Conservation (phyloP, 371 early-diverging fungal species). For the Catenaria anguillulae region DNA sequence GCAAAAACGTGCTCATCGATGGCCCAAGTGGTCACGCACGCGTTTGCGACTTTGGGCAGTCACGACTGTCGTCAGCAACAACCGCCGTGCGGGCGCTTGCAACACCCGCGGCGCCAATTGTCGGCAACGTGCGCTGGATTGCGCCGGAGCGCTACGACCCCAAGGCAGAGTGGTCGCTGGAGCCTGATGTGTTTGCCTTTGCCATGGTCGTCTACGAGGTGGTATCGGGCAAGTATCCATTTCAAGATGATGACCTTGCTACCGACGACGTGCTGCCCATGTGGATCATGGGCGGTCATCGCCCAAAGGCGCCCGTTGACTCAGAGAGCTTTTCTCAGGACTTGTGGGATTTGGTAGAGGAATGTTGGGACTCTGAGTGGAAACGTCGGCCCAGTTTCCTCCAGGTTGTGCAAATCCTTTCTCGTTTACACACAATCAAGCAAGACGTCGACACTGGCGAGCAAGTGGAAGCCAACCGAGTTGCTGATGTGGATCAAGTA, state of each 20-base stretch:
- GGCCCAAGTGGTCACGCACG: not conserved
- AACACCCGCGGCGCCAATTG: too few relatives aligned
- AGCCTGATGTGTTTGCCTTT: not conserved
- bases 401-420: too few relatives aligned
- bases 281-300: not conserved
- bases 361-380: too few relatives aligned
- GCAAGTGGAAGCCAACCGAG: too few relatives aligned
- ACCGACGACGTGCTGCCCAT: not conserved
- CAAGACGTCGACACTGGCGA: too few relatives aligned
- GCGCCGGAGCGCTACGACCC: slow-evolving; percentile 1
- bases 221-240: not conserved
- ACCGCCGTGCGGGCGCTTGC: too few relatives aligned
- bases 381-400: too few relatives aligned
- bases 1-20: slow-evolving; percentile 10
- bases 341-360: too few relatives aligned
- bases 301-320: not conserved
- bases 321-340: too few relatives aligned
- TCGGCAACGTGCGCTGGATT: slow-evolving; percentile 3
- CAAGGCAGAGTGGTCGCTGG: not conserved
- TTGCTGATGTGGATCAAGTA: too few relatives aligned
- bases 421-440: too few relatives aligned
- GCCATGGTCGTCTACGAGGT: slow-evolving; percentile 6
- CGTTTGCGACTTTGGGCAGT: slow-evolving; percentile 8
- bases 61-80: not conserved
- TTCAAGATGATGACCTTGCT: not conserved